Percentiles rank a stretch among this genome's conserved stretches.
Evolutionary conservation across 2,329 filamentous ascomycete species (phyloP).

Genomic region (Aquanectria penicillioides): DNA sequence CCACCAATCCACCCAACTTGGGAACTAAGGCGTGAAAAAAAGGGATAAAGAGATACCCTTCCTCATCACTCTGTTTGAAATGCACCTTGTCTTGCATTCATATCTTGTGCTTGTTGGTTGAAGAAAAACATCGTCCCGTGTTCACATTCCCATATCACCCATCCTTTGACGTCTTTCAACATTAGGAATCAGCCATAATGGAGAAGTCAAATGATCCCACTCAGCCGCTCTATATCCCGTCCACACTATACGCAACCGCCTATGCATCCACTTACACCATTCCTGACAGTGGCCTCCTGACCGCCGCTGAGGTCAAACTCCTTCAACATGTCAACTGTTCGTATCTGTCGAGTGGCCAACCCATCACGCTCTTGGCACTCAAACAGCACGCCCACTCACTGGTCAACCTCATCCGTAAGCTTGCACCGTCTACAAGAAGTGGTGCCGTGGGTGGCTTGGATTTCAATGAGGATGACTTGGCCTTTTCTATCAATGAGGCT

Average conservation of each 20-base stretch:
- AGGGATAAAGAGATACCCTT: too few relatives aligned
- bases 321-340: slow-evolving; percentile 63
- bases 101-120: neutral
- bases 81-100: neutral
- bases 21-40: too few relatives aligned
- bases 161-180: neutral
- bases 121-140: too few relatives aligned
- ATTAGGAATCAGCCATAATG: neutral
- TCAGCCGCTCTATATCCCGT: slow-evolving; percentile 30
- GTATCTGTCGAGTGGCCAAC: slow-evolving; percentile 63
- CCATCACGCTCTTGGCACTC: slow-evolving; percentile 65
- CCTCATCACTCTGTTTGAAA: too few relatives aligned
- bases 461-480: slow-evolving; percentile 40
- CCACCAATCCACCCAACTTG: too few relatives aligned
- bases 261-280: slow-evolving; percentile 40
- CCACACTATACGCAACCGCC: slow-evolving; percentile 41
- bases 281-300: slow-evolving; percentile 36
- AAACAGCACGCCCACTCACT: slow-evolving; percentile 71
- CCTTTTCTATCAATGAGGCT: slow-evolving; percentile 56
- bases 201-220: neutral
- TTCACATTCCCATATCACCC: neutral
- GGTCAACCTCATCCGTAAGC: slow-evolving; percentile 59
- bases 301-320: slow-evolving; percentile 32
- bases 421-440: slow-evolving; percentile 52
- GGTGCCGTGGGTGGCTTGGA: slow-evolving; percentile 28